A percentile compares a stretch with the other conserved stretches of the same genome.
phyloP scores from a whole-genome alignment of 805 yeast species.

The Lachancea thermotolerans region DNA sequence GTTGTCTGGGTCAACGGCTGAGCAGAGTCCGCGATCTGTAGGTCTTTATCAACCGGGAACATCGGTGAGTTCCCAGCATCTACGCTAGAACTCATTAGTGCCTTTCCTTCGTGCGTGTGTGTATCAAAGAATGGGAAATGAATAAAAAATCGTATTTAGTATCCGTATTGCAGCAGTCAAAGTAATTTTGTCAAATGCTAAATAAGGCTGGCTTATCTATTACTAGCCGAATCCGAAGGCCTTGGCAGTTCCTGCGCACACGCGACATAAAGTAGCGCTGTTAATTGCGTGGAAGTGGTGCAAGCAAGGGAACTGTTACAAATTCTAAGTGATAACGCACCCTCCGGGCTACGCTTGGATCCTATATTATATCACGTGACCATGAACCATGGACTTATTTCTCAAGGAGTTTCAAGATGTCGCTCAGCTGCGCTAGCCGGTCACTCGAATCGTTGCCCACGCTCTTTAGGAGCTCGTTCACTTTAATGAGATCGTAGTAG shows the following conservation, averaged over 20 bases:
- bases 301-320: too few species aligned
- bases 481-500: slow-evolving; percentile 64
- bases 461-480: slow-evolving; percentile 47
- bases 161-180: background rate
- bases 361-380: too few species aligned
- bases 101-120: background rate
- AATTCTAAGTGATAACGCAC: too few species aligned
- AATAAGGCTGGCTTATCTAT: too few species aligned
- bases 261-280: too few species aligned
- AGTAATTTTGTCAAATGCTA: too few species aligned
- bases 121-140: background rate
- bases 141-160: background rate
- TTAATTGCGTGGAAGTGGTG: too few species aligned
- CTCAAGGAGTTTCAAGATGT: slow-evolving; percentile 8
- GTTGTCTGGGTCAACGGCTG: slow-evolving; percentile 54
- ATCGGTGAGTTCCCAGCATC: slow-evolving; percentile 37
- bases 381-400: too few species aligned
- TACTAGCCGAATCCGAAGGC: too few species aligned
- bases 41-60: slow-evolving; percentile 45
- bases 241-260: too few species aligned
- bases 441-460: slow-evolving; percentile 13
- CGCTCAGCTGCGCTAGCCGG: slow-evolving; percentile 12
- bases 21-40: slow-evolving; percentile 36
- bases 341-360: too few species aligned
- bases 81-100: slow-evolving; percentile 10